Evolutionary conservation across 495 filamentous ascomycete species (phyloP), one percentile per base, ranked within the genome.

Genomic region (Neurospora terricola): DNA sequence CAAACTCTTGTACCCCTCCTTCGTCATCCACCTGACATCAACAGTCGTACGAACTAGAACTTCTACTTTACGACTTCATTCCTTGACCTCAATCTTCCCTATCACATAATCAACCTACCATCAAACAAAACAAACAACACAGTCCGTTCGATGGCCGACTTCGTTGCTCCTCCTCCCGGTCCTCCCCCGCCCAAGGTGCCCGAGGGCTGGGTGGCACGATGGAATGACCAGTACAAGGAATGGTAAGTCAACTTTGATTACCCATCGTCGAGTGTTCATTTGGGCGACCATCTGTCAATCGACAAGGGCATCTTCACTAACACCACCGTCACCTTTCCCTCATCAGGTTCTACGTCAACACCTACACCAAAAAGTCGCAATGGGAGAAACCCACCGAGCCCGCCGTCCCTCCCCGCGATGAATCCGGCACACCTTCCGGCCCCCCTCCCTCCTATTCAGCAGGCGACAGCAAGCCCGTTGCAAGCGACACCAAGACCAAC

Each of bases 131-230:
- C 16, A 27, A 30, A 30, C 54, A 66, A 27, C 27, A 66, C 16
- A 14, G 48, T 18, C 54, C 23, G 54, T 66, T 66, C 54, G 54
- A 91, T 91, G 86, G 83, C 84, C 54, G 87, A 90, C 76, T 93
- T 91, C 48, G 23, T 59, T 77, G 82, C 84, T 42, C 88, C 93
- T 72, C 93, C 93, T 23, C 77, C 88, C 1, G 93, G 93, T 7
- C 95, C 95, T 70, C 94, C 94, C 42, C 94, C 96, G 10, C 94
- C 94, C 30, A 88, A 89, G 74, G 91, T 97, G 2, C 96, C 95
- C 0, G 91, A 92, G 77, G 95, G 95, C 72, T 98, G 94, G 93
- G 90, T 91, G 77, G 90, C 90, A 10, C 88, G 92, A 62, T 97
- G 87, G 81, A 91, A 93, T 75, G 87, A 89, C 0, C 87, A 90